Evolutionary conservation across 257 asterid genomes (phyloP), one percentile per base, ranked within the genome.

Genomic region (Solanum chmielewskii): DNA sequence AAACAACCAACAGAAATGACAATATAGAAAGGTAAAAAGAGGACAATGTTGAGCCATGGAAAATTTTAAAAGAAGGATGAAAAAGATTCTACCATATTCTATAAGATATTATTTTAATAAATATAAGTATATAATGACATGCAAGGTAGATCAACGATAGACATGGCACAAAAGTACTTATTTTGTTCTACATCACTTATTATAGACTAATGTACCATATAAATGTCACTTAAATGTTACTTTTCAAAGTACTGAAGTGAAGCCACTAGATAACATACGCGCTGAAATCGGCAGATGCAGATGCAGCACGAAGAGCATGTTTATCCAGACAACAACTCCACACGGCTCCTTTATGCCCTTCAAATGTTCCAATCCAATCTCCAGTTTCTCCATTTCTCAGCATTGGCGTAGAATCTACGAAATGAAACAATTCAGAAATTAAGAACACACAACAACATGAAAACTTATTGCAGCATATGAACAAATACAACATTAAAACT

Each of bases 291-390:
- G 99, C 99, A 86, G 99, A 95, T 4, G 98, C 99, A 85, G 99
- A 92, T 77, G 99, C 99, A 81, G 97, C 98, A 76, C 98, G 99
- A 69, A 97, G 89, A 66, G 98, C 99, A 86, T 92, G 91, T 87
- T 95, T 97, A 92, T 95, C 99, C 88, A 97, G 89, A 92, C 98
- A 93, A 91, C 96, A 92, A 91, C 98, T 93, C 99, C 99, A 97
- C 66, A 97, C 99, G 52, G 99, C 99, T 87, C 99, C 99, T 88
- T 97, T 97, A 91, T 97, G 99, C 87, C 99, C 99, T 91, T 93
- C 94, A 90, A 95, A 97, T 87, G 99, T 97, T 89, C 99, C 99
- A 90, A 97, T 92, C 99, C 99, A 97, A 83, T 97, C 99, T 31
- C 99, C 99, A 8, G 99, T 95, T 92, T 95, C 99, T 68, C 99